Evolutionary conservation across 1,284 basidiomycete species (phyloP), one percentile per base, ranked within the genome.

Genomic region (Caloboletus inedulis): DNA sequence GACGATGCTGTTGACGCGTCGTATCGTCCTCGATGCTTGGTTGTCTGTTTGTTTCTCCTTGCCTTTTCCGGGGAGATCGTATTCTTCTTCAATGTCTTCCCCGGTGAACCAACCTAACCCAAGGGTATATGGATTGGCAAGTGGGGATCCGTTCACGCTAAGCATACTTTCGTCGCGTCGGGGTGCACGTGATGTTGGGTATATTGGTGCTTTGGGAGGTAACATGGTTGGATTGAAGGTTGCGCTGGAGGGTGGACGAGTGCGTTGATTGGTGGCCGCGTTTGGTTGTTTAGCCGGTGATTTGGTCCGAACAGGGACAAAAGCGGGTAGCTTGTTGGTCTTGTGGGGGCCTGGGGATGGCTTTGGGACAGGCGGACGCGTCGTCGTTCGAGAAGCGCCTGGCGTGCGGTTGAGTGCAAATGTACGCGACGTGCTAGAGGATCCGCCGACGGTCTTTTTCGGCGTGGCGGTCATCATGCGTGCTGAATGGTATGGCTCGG

Each of bases 141-240:
- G 74, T 0, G 88, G 89, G 1, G 86, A 88, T 4, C 88, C 88
- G 54, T 91, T 90, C 19, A 85, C 69, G 61, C 85, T 88, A 45
- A 90, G 75, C 79, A 90, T 80, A 58, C 73, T 80, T 66, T 90
- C 87, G 56, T 88, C 80, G 59, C 76, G 79, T 45, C 84, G 78
- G 8, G 87, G 85, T 64, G 81, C 64, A 16, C 80, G 77, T 53
- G 75, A 56, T 5, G 61, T 44, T 4, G 86, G 86, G 59, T 81
- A 88, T 27, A 74, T 73, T 7, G 87, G 80, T 16, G 81, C 80
- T 52, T 85, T 84, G 1, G 81, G 64, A 10, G 76, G 81, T 19
- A 68, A n/a, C 58, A 89, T 70, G 8, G 73, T 64, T 1, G 87
- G 88, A 49, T 87, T 87, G 68, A 91, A 90, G 8, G 75, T 80